Evolutionary conservation across 2,329 filamentous ascomycete species (phyloP).

Genomic region (Claviceps sp.): DNA sequence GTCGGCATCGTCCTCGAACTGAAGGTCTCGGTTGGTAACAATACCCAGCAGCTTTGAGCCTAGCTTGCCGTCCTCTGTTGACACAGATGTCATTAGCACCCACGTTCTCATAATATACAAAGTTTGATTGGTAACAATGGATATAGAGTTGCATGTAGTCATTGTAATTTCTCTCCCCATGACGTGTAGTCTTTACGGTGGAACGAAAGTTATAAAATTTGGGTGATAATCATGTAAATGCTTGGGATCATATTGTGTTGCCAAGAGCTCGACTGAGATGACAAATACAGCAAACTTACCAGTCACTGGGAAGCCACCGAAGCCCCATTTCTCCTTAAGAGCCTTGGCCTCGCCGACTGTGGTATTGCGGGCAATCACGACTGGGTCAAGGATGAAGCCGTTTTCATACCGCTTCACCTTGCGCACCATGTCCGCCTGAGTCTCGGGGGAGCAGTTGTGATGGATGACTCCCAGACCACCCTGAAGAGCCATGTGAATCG

Average conservation of each 20-base stretch:
- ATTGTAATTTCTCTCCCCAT: constrained; percentile 52
- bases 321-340: constrained; percentile 95
- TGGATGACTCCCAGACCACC: constrained; percentile 90
- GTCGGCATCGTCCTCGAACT: constrained; percentile 71
- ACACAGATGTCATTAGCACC: constrained; percentile 6
- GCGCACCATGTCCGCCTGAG: constrained; percentile 96
- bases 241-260: constrained; percentile 9
- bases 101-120: background rate
- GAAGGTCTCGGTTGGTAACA: constrained; percentile 93
- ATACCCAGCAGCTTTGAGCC: constrained; percentile 95
- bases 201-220: constrained; percentile 98
- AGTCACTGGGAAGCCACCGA: constrained; percentile 96
- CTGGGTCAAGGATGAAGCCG: constrained; percentile 92
- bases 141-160: constrained; percentile 14
- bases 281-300: constrained; percentile 48
- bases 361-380: constrained; percentile 76
- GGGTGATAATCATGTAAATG: constrained; percentile 61
- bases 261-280: constrained; percentile 2
- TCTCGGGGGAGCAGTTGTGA: constrained; percentile 97
- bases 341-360: constrained; percentile 85
- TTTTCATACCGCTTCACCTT: constrained; percentile 99
- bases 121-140: background rate
- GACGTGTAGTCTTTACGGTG: constrained; percentile 82
- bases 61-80: constrained; percentile 73
- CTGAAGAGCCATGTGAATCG: constrained; percentile 87